These are phyloP conservation scores for Geotrichum aggregatum DNA, from an alignment of 1,139 yeast genomes.

Conservation along the genomic window DNA sequence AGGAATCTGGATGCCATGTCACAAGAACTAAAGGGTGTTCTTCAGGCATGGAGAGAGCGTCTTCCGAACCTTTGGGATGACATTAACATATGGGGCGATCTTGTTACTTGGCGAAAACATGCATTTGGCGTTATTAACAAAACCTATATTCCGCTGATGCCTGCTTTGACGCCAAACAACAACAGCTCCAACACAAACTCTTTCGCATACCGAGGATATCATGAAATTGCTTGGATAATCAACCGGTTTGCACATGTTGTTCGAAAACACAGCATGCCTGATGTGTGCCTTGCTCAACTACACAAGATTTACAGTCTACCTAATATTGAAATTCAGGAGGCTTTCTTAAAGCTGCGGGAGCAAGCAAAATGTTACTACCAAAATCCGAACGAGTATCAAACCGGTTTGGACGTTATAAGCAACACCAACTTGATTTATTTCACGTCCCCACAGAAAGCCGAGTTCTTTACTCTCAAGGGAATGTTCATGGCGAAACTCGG, in stretches of 20 bases:
- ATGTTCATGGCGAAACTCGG: constrained; percentile 91
- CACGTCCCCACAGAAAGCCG: constrained; percentile 96
- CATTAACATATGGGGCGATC: constrained; percentile 93
- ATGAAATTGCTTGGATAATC: constrained; percentile 98
- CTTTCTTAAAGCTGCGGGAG: constrained; percentile 88
- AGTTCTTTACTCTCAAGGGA: constrained; percentile 93
- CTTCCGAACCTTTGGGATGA: constrained; percentile 97
- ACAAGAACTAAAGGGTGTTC: constrained; percentile 86
- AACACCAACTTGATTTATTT: constrained; percentile 93
- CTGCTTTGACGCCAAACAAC: constrained; percentile 73
- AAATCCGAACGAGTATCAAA: constrained; percentile 77
- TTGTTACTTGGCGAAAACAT: constrained; percentile 97
- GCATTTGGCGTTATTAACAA: constrained; percentile 96
- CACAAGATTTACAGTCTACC: constrained; percentile 94
- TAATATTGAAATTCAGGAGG: constrained; percentile 96
- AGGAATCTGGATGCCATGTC: constrained; percentile 88
- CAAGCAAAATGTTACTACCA: constrained; percentile 98
- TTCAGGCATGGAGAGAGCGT: constrained; percentile 97
- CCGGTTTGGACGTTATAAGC: constrained; percentile 94
- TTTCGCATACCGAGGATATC: constrained; percentile 94
- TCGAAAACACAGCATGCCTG: constrained; percentile 92
- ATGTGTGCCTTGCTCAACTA: constrained; percentile 88
- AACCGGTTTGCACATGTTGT: constrained; percentile 98
- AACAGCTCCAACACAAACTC: constrained; percentile 67
- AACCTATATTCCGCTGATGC: constrained; percentile 88